These are phyloP conservation scores for Ananas comosus DNA, from an alignment of 176 grass and related monocot species.

Conservation along the genomic window DNA sequence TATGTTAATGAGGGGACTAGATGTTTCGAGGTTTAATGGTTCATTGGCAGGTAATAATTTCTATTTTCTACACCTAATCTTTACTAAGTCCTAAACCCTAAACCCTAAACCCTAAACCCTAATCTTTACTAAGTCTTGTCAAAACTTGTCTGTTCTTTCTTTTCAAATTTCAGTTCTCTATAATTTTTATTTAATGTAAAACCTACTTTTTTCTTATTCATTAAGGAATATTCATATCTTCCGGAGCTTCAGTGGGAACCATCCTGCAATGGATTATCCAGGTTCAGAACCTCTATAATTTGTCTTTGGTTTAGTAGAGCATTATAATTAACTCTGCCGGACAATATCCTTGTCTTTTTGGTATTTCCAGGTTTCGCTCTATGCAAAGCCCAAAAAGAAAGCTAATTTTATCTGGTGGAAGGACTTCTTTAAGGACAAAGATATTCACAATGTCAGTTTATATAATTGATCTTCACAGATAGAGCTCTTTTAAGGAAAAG, in stretches of 20 bases:
- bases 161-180: not conserved
- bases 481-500: not conserved
- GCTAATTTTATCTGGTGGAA: conserved; percentile 9
- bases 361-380: not conserved
- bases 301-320: not conserved
- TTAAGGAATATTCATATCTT: conserved; percentile 6
- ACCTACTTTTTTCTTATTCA: not conserved
- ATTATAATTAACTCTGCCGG: not conserved
- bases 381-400: not conserved
- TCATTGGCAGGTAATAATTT: conserved; percentile 2
- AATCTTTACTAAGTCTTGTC: not conserved
- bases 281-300: not conserved
- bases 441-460: conserved; percentile 7
- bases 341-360: not conserved
- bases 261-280: conserved; percentile 7
- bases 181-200: not conserved
- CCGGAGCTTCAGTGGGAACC: conserved; percentile 6
- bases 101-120: too few relatives aligned
- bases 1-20: not conserved
- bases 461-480: not conserved
- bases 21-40: not conserved
- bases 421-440: conserved; percentile 4
- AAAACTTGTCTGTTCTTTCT: not conserved
- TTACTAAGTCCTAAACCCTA: not conserved
- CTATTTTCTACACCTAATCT: not conserved